Evolutionary conservation across 106 monocot species (phyloP).

Genomic region (Dendrobium officinale): DNA sequence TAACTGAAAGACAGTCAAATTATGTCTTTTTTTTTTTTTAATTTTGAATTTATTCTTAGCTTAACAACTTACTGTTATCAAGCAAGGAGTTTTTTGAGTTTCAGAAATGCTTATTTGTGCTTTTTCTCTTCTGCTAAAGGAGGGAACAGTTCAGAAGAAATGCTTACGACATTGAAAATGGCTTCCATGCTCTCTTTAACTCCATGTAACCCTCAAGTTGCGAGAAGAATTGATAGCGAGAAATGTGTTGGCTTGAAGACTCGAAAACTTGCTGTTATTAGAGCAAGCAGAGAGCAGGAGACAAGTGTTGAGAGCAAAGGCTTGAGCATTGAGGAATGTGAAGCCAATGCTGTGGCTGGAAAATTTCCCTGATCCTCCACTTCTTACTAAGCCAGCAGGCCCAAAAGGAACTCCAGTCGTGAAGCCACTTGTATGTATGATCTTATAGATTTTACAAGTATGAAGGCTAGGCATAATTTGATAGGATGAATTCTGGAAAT

Average conservation of each 20-base stretch:
- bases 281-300: constrained; percentile 31
- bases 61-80: background rate
- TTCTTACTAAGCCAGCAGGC: constrained; percentile 25
- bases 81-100: background rate
- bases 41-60: background rate
- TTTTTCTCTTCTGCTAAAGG: background rate
- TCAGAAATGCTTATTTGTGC: background rate
- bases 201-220: constrained; percentile 24
- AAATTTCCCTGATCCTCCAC: constrained; percentile 69
- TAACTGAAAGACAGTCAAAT: background rate
- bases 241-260: constrained; percentile 31
- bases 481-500: background rate
- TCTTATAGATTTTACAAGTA: background rate
- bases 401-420: constrained; percentile 80
- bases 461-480: background rate
- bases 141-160: background rate
- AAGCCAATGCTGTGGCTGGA: constrained; percentile 87
- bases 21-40: background rate
- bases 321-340: constrained; percentile 79
- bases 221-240: constrained; percentile 20
- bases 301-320: constrained; percentile 29
- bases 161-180: constrained; percentile 23
- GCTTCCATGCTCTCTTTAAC: constrained; percentile 44
- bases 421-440: constrained; percentile 54
- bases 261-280: background rate